Conservation (phyloP, 2,329 filamentous ascomycete species). For the Orbilia oligospora region DNA sequence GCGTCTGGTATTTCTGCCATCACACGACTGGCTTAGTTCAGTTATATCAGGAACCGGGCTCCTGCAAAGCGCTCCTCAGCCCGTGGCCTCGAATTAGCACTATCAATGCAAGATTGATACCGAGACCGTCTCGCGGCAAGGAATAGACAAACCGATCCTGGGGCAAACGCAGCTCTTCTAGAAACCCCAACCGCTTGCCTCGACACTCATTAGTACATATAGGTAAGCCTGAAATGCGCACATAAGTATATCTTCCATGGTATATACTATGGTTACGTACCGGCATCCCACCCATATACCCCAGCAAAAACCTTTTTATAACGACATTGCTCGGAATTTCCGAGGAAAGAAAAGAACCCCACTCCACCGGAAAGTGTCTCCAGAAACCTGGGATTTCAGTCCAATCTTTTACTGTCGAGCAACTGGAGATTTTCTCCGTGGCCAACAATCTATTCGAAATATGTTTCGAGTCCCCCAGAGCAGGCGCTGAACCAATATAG, state of each 20-base stretch:
- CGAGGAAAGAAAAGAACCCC: slow-evolving; percentile 47
- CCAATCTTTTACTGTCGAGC: slow-evolving; percentile 12
- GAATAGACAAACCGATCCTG: slow-evolving; percentile 5
- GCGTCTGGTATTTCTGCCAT: slow-evolving; percentile 8
- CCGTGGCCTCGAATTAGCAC: not conserved
- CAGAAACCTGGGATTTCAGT: slow-evolving; percentile 3
- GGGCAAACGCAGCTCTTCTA: slow-evolving; percentile 22
- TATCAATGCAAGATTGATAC: not conserved
- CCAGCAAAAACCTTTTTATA: slow-evolving; percentile 29
- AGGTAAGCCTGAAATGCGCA: slow-evolving; percentile 18
- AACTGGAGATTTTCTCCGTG: slow-evolving; percentile 59
- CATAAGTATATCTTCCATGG: slow-evolving; percentile 23
- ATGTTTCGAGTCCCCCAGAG: not conserved
- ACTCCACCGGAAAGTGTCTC: slow-evolving; percentile 27
- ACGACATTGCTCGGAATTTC: slow-evolving; percentile 31
- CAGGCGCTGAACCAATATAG: slow-evolving; percentile 23
- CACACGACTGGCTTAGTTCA: not conserved
- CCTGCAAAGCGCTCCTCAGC: not conserved
- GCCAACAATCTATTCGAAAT: slow-evolving; percentile 10
- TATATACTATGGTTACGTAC: slow-evolving; percentile 19
- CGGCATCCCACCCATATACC: slow-evolving; percentile 15
- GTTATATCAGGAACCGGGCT: not conserved
- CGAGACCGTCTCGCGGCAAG: slow-evolving; percentile 13
- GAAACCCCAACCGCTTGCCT: slow-evolving; percentile 24
- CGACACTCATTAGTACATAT: slow-evolving; percentile 23